Conservation (phyloP, 1,139 yeast genomes). For the Kurtzmaniella quercitrusa region DNA sequence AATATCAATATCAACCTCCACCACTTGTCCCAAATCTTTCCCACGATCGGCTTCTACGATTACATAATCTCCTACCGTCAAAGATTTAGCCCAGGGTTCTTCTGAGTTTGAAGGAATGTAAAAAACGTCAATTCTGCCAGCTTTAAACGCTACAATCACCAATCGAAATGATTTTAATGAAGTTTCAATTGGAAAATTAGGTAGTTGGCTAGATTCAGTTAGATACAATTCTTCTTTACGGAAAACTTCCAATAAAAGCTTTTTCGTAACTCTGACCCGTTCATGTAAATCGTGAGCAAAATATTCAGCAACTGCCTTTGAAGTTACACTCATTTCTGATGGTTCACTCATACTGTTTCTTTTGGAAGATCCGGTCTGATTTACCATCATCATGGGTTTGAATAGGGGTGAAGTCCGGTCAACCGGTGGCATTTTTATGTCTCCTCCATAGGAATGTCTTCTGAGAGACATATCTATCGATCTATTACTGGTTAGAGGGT, state of each 20-base stretch:
- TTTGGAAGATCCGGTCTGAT: neutral
- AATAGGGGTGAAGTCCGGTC: slow-evolving; percentile 1
- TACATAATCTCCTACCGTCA: slow-evolving; percentile 69
- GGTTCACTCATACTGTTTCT: slow-evolving; percentile 2
- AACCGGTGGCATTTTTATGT: neutral
- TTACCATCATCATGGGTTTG: slow-evolving; percentile 2
- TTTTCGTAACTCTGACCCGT: slow-evolving; percentile 34
- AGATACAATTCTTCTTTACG: slow-evolving; percentile 26
- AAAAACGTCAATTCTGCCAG: slow-evolving; percentile 81
- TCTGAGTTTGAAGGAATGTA: slow-evolving; percentile 46
- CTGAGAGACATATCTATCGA: slow-evolving; percentile 13
- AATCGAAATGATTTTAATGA: slow-evolving; percentile 31
- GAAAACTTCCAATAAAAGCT: slow-evolving; percentile 21
- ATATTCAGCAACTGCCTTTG: slow-evolving; percentile 29
- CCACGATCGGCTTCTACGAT: slow-evolving; percentile 98
- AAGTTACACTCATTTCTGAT: slow-evolving; percentile 8
- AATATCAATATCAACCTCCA: slow-evolving; percentile 59
- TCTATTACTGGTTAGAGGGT: neutral
- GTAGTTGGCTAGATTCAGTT: slow-evolving; percentile 33
- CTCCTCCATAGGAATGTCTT: slow-evolving; percentile 27
- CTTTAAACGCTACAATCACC: slow-evolving; percentile 78
- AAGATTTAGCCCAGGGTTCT: slow-evolving; percentile 13
- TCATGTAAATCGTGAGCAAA: slow-evolving; percentile 38
- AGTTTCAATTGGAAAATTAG: slow-evolving; percentile 38
- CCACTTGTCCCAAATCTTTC: slow-evolving; percentile 78